Evolutionary conservation across 2,329 filamentous ascomycete species (phyloP), one percentile per base, ranked within the genome.

Genomic region (Aspergillus vadensis): DNA sequence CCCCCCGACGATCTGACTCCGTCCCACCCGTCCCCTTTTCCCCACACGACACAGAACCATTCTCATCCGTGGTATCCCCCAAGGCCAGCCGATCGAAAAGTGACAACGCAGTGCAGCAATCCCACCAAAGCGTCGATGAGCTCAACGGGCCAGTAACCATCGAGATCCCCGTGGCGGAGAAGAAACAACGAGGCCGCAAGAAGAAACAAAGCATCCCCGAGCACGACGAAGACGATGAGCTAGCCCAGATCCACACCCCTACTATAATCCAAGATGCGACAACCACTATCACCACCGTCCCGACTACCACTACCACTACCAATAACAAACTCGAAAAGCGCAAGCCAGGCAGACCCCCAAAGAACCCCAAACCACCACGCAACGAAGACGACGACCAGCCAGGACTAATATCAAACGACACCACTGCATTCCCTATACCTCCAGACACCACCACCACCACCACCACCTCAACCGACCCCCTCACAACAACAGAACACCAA

Each of bases 31-130:
- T 65, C 10, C 54, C 59, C n/a, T 69, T 68, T 51, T 78, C 76
- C 4, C 74, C 75, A 7, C 75, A 76, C 47, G 76, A 78, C 52
- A 79, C 77, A 2, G 71, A 77, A 47, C 76, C 75, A 21, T 68
- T 77, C 36, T 78, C 76, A 10, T 78, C 77, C 6, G 61, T 73
- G 7, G 57, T 63, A 9, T 70, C 73, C 0, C 64, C 69, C 2
- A 67, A 68, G 21, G 57, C 65, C n/a, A 65, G 57, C 25, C 65
- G 67, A 58, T 50, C 67, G 6, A 73, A 66, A 27, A 70, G 64
- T 21, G 69, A 73, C 14, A 65, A 62, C n/a, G 21, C 51, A 43
- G 55, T 52, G 9, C 65, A 63, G 14, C 63, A 68, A 27, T 69
- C 68, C 4, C 67, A 66, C 14, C 54, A 39, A 12, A 70, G 65